These are phyloP conservation scores for Solanum chaucha DNA, from an alignment of 257 asterid genomes.

Conservation along the genomic window DNA sequence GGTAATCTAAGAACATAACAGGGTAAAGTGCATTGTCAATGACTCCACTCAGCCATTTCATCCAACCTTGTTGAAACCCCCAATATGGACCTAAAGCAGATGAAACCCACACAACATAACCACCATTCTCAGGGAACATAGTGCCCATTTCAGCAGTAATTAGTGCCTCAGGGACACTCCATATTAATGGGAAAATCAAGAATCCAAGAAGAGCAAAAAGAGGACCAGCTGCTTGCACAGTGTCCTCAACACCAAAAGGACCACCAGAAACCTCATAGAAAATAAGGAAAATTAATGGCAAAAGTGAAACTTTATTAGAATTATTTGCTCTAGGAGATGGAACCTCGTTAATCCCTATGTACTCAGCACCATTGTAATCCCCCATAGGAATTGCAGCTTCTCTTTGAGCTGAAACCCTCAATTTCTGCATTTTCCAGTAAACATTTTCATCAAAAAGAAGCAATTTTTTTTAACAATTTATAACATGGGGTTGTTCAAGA, in stretches of 20 bases:
- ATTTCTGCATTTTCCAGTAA: conserved; percentile 14
- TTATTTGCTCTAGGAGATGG: conserved; percentile 7
- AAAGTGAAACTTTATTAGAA: conserved; percentile 13
- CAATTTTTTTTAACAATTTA: neutral
- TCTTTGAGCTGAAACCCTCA: conserved; percentile 5
- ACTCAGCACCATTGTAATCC: conserved; percentile 10
- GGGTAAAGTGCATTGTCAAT: conserved; percentile 38
- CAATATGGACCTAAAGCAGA: conserved; percentile 34
- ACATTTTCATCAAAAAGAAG: neutral
- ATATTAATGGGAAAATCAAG: conserved; percentile 22
- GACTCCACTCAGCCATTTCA: conserved; percentile 45
- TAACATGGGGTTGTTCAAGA: neutral
- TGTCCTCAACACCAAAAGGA: conserved; percentile 34
- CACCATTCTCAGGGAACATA: conserved; percentile 40
- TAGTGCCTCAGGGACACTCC: conserved; percentile 39
- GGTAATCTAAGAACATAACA: conserved; percentile 33
- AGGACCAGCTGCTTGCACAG: conserved; percentile 35
- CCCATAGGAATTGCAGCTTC: conserved; percentile 15
- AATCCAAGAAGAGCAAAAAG: conserved; percentile 30
- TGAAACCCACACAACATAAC: conserved; percentile 44
- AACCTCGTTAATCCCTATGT: conserved; percentile 13
- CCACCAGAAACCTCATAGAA: conserved; percentile 46
- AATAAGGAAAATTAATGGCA: conserved; percentile 33
- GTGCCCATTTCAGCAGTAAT: conserved; percentile 41
- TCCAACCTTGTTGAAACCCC: conserved; percentile 45